phyloP scores from a whole-genome alignment of 768 basidiomycete species.

The Pisolithus marmoratus region DNA sequence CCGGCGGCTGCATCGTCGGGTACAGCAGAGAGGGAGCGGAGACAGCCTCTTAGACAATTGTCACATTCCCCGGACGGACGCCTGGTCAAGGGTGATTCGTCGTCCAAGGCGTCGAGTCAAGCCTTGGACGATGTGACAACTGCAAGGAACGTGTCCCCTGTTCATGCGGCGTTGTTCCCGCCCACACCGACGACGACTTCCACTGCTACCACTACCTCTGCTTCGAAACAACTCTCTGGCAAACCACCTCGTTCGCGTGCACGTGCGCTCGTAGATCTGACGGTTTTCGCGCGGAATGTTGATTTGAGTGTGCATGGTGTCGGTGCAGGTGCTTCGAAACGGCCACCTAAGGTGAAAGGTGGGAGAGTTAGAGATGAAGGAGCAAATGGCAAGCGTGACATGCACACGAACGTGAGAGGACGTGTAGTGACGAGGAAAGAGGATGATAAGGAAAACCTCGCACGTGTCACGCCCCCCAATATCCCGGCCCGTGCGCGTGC shows the following conservation, averaged over 20 bases:
- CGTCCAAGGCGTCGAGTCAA: no score
- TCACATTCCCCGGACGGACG: neutral
- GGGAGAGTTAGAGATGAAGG: neutral
- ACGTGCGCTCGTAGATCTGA: constrained; percentile 37
- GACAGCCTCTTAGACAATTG: neutral
- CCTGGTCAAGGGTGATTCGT: neutral
- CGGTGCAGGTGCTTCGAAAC: constrained; percentile 3
- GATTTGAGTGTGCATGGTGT: constrained; percentile 26
- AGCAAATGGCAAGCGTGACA: neutral
- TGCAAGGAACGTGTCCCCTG: constrained; percentile 5
- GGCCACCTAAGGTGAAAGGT: constrained; percentile 7
- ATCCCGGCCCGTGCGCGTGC: neutral
- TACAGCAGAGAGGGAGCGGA: constrained; percentile 5
- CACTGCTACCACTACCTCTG: constrained; percentile 11
- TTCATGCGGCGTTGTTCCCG: constrained; percentile 9
- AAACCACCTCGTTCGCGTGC: constrained; percentile 24
- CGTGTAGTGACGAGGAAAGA: constrained; percentile 11
- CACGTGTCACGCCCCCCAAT: neutral
- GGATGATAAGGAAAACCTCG: constrained; percentile 25
- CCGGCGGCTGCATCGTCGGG: constrained; percentile 1
- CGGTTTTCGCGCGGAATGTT: constrained; percentile 29
- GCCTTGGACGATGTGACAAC: neutral
- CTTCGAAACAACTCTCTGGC: constrained; percentile 21
- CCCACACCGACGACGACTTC: constrained; percentile 16
- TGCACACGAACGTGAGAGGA: constrained; percentile 12